These are phyloP conservation scores for Saccharum officinarum DNA, from an alignment of 176 grass and related monocot species.

Conservation along the genomic window DNA sequence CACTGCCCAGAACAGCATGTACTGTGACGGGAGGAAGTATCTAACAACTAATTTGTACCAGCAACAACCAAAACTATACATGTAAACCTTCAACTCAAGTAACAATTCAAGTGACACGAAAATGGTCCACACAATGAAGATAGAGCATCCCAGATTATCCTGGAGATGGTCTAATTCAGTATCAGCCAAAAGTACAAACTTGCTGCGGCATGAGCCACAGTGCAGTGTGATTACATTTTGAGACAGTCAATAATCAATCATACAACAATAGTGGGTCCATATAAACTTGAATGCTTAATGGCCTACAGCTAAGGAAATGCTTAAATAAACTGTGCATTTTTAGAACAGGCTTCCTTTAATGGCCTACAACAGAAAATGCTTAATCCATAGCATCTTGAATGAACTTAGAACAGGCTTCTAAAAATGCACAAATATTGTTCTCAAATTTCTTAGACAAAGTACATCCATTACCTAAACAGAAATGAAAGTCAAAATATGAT, in stretches of 20 bases:
- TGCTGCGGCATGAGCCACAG: background rate
- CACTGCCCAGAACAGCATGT: background rate
- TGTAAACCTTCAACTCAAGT: background rate
- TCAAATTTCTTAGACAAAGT: conserved; percentile 1
- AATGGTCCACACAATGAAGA: background rate
- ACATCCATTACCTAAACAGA: background rate
- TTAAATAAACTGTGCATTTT: background rate
- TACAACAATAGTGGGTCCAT: background rate
- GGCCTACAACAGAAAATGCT: background rate
- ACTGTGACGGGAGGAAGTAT: background rate
- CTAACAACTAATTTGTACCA: background rate
- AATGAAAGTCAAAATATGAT: conserved; percentile 9
- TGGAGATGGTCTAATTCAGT: conserved; percentile 9
- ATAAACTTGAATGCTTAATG: background rate
- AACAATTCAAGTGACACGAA: background rate
- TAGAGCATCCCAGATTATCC: conserved; percentile 8
- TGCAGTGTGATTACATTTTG: conserved; percentile 5
- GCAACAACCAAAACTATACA: conserved; percentile 2
- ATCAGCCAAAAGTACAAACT: conserved; percentile 10
- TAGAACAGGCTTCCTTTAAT: background rate
- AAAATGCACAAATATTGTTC: conserved; percentile 1
- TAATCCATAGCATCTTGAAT: conserved; percentile 14
- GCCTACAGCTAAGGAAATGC: background rate
- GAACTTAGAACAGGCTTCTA: background rate
- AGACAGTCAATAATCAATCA: conserved; percentile 3